phyloP scores from a whole-genome alignment of 495 filamentous ascomycete species.

The Xylaria sp. region DNA sequence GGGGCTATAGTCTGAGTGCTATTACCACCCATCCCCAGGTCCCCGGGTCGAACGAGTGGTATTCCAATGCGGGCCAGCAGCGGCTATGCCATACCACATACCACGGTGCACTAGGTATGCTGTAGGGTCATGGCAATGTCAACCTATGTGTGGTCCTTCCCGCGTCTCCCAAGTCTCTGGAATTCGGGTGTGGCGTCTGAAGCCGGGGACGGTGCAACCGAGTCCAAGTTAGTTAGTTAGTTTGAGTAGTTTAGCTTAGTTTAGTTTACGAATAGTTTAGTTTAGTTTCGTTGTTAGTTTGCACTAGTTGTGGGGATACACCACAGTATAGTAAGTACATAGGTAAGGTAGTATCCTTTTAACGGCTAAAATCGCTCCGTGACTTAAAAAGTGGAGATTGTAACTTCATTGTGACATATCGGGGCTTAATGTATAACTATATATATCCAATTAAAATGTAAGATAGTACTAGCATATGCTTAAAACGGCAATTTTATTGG shows the following conservation, averaged over 20 bases:
- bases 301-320: neutral
- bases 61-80: neutral
- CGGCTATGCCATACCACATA: constrained; percentile 13
- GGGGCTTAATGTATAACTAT: no score
- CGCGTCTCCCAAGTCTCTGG: constrained; percentile 11
- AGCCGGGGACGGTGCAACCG: constrained; percentile 22
- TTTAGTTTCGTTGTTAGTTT: neutral
- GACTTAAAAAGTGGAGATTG: no score
- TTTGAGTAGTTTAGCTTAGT: no score
- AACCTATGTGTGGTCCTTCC: constrained; percentile 26
- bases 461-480: no score
- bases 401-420: no score
- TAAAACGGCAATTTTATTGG: no score
- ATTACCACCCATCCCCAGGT: constrained; percentile 15
- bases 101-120: neutral
- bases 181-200: constrained; percentile 25
- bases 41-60: constrained; percentile 6
- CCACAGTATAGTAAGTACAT: no score
- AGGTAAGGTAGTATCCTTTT: no score
- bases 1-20: neutral
- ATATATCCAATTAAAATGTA: no score
- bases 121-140: neutral
- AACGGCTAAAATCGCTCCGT: no score
- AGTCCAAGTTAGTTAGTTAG: constrained; percentile 8
- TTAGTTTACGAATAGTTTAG: no score